These are phyloP conservation scores for Brettanomyces sp. DNA, from an alignment of 805 yeast species.

Conservation along the genomic window DNA sequence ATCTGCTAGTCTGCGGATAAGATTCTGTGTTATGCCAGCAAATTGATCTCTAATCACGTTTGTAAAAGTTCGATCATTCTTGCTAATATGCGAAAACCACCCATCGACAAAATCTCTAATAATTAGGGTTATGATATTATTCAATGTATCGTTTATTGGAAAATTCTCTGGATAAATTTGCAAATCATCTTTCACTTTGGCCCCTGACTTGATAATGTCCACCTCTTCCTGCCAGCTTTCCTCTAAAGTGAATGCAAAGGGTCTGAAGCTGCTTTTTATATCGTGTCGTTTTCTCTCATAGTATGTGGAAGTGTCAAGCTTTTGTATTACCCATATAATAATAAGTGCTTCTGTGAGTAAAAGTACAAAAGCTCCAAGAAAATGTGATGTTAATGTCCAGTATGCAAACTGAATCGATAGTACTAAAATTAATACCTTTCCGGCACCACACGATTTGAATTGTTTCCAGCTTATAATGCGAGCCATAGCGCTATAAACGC, in stretches of 20 bases:
- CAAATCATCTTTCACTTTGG: slow-evolving; percentile 4
- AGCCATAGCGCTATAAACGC: no score
- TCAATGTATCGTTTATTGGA: slow-evolving; percentile 42
- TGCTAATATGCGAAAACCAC: slow-evolving; percentile 46
- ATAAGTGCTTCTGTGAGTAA: neutral
- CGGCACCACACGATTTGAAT: no score
- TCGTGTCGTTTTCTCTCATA: neutral
- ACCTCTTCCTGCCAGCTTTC: slow-evolving; percentile 24
- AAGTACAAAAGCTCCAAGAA: slow-evolving; percentile 12
- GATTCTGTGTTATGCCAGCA: slow-evolving; percentile 27
- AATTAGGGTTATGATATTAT: slow-evolving; percentile 38
- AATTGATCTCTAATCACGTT: slow-evolving; percentile 37
- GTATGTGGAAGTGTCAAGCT: neutral
- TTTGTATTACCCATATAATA: slow-evolving; percentile 5
- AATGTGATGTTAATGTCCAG: neutral
- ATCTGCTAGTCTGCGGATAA: slow-evolving; percentile 32
- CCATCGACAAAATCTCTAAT: slow-evolving; percentile 43
- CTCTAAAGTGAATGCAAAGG: slow-evolving; percentile 17
- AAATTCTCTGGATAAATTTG: slow-evolving; percentile 38
- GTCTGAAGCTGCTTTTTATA: slow-evolving; percentile 3
- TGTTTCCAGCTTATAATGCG: no score
- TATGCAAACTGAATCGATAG: no score
- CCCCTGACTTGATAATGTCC: slow-evolving; percentile 6
- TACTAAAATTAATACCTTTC: no score
- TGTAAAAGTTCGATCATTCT: slow-evolving; percentile 26